Percentiles rank a stretch among this genome's conserved stretches.
These are phyloP conservation scores for Taiozyma sp. DNA, from an alignment of 1,139 yeast species.

Conservation along the genomic window DNA sequence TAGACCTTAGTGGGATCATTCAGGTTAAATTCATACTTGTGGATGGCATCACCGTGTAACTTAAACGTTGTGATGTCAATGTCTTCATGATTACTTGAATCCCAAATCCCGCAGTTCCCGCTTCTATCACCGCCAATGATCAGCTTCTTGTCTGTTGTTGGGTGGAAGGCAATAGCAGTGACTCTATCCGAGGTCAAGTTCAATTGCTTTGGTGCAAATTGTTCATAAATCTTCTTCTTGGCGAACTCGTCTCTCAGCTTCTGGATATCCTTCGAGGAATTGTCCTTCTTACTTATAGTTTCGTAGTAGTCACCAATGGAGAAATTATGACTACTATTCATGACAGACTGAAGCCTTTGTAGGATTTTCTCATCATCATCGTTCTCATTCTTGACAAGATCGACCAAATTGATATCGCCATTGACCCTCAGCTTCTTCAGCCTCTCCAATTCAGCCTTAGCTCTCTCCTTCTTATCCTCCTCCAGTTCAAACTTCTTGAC, in stretches of 20 bases:
- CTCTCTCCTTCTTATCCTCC: slow-evolving; percentile 34
- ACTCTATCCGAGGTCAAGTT: slow-evolving; percentile 72
- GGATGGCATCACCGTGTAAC: slow-evolving; percentile 73
- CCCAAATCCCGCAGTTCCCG: slow-evolving; percentile 90
- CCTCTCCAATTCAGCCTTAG: slow-evolving; percentile 43
- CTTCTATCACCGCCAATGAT: slow-evolving; percentile 83
- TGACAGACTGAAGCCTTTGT: slow-evolving; percentile 34
- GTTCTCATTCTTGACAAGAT: slow-evolving; percentile 37
- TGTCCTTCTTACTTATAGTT: slow-evolving; percentile 30
- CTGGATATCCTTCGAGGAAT: slow-evolving; percentile 36
- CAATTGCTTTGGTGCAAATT: slow-evolving; percentile 65
- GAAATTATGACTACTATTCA: slow-evolving; percentile 45
- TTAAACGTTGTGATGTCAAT: slow-evolving; percentile 57
- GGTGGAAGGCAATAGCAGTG: slow-evolving; percentile 73
- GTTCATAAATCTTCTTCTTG: slow-evolving; percentile 44
- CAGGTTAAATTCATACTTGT: slow-evolving; percentile 54
- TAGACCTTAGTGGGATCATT: slow-evolving; percentile 50
- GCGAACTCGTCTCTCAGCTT: slow-evolving; percentile 49
- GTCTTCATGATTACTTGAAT: slow-evolving; percentile 48
- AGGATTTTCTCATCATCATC: slow-evolving; percentile 33
- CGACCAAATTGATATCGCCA: slow-evolving; percentile 60
- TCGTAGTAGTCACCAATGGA: slow-evolving; percentile 82
- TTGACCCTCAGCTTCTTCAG: slow-evolving; percentile 50
- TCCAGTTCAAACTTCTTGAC: slow-evolving; percentile 23
- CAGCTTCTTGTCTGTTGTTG: slow-evolving; percentile 55